Base-by-base conservation (phyloP, 768 basidiomycete genomes). In the Lactarius deliciosus region DNA sequence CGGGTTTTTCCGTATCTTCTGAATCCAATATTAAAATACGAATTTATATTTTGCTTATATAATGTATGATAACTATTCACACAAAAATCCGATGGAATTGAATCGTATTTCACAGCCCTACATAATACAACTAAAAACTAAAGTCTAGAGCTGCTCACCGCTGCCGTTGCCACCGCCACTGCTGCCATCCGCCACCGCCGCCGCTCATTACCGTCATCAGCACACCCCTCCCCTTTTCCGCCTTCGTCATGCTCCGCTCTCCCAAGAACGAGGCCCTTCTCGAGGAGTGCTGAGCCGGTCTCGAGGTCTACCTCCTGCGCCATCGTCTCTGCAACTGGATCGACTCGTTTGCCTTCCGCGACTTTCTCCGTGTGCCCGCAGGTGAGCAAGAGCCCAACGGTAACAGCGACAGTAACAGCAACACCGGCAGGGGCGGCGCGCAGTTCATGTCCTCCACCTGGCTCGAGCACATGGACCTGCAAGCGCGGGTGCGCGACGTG, bases 251-350 rank as follows among this genome's bases (percentile, higher is more conserved):
- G 70, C 80, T 88, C 66, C 82, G 84, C 57, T 84, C 82, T 57
- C 82, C 78, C 73, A 83, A 77, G 68, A 83, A 91, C 74, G 74
- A 81, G 50, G 82, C 85, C 63, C 77, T 90, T 22, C 81, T 94
- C 62, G 90, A 93, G 70, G 92, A 93, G 77, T 84, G 96, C 58
- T 81, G 86, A 43, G 77, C 75, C 5, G 90, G 89, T 0, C 84
- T 98, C 53, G 95, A 98, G 78, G 74, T 74, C 16, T 98, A 96
- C 77, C 82, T 98, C 55, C 86, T n/a, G 96, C 18, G 88, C 91
- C 36, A 95, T 98, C 72, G 75, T 98, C 64, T 83, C 87, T 60
- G 82, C 88, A 83, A 81, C 71, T 98, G 94, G 93, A 82, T 94
- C 65, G 89, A 92, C 59, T 77, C 81, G 61, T 86, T 85, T 72